Base-by-base conservation (phyloP, 2,329 filamentous ascomycete genomes). In the Periconia digitata region DNA sequence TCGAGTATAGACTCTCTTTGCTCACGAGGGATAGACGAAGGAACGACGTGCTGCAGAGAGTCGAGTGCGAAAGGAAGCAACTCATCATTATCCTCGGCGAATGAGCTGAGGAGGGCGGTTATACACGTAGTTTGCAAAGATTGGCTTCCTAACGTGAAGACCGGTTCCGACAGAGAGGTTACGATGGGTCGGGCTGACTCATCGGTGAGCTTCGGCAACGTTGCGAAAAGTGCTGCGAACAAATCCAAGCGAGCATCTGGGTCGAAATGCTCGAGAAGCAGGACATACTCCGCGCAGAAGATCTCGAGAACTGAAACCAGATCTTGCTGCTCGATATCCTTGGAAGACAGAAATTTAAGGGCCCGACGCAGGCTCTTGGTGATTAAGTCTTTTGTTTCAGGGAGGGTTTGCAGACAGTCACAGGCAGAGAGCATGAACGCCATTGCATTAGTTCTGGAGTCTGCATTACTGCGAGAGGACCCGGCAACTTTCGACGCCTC, bases 1-100 rank as follows among this genome's bases (percentile, higher is more conserved):
- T 72, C 59, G 13, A 73, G 34, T 10, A 66, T 50, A 21, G 57
- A 53, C 47, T 71, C 67, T 44, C 70, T 59, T 34, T 60, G 61
- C 39, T 67, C 64, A 13, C 70, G 57, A 2, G 62, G 53, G 6
- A 72, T 47, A 1, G 62, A 60, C 12, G 54, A 43, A 10, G 66
- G 58, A 6, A 53, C 57, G 5, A 66, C 49, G 15, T 63, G 54
- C 2, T 64, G 47, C 21, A 67, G 53, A 7, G 54, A 56, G n/a
- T 42, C 54, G 16, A 56, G 43, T 18, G 51, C 56, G 40, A 54
- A 45, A 20, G n/a, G 27, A 18, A 50, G 51, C 12, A 56, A 42
- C 6, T 12, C 20, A 7, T 55, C 36, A 8, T 55, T 40, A 2
- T 49, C 47, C 3, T 52, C 42, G 4, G 43, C 38, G 2, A 66